phyloP scores from a whole-genome alignment of 345 rosid species.

The Punica granatum region DNA sequence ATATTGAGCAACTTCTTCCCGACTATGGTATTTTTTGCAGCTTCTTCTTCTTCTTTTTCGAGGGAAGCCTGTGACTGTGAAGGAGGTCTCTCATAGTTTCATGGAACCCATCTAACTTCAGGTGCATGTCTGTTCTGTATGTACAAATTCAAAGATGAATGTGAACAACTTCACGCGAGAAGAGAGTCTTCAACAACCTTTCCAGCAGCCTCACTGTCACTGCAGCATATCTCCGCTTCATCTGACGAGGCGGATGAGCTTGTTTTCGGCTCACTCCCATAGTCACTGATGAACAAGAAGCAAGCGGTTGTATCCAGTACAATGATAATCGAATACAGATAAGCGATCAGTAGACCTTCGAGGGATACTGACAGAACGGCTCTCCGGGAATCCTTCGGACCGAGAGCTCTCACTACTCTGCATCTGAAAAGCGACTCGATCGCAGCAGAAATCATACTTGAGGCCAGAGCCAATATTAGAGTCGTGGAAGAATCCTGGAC shows the following conservation, averaged over 20 bases:
- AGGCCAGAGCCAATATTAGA: constrained; percentile 21
- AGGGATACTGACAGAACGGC: constrained; percentile 9
- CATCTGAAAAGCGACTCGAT: constrained; percentile 25
- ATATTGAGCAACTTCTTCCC: not conserved
- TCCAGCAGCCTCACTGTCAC: not conserved
- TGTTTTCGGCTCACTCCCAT: not conserved
- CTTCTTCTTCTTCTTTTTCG: no score
- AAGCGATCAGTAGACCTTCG: constrained; percentile 28
- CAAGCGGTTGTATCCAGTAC: constrained; percentile 32
- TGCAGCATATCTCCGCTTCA: not conserved
- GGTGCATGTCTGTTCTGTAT: not conserved
- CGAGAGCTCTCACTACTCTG: constrained; percentile 14
- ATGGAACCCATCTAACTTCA: not conserved
- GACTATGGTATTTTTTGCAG: not conserved
- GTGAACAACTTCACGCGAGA: not conserved
- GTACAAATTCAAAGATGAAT: not conserved
- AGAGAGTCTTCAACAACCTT: not conserved
- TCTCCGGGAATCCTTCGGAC: constrained; percentile 6
- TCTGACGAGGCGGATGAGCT: not conserved
- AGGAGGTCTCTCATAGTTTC: no score
- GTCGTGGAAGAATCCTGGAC: constrained; percentile 13
- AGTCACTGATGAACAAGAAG: constrained; percentile 21
- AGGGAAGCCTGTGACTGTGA: no score
- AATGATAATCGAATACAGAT: constrained; percentile 24
- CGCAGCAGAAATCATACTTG: constrained; percentile 23